Base-by-base conservation (phyloP, 169 alveolate species). In the Cryptosporidium viatorum region DNA sequence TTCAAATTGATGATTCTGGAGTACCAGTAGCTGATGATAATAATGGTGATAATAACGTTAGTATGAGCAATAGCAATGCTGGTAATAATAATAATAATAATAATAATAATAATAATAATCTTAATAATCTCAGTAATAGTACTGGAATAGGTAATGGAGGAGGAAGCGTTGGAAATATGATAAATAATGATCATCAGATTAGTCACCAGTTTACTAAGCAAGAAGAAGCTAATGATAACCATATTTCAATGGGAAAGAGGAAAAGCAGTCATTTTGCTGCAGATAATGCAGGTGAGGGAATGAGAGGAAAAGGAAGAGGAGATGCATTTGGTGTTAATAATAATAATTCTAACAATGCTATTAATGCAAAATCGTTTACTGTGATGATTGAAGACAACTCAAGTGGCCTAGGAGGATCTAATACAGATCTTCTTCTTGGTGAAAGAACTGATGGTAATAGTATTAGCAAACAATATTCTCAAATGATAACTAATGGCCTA, bases 401-500 rank as follows among this genome's bases (percentile, higher is more conserved):
- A 7, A 70, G 10, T 70, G 21, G 21, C 1, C n/a, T 48, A 45
- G 58, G 58, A 41, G 48, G 48, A 41, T 29, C 39, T 14, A 41
- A 41, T 18, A 43, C n/a, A 29, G 58, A 48, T 70, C 4, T 23
- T 26, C 29, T 14, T 14, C 8, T 18, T 31, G n/a, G 21, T 45
- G 58, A 70, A 1, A 58, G 58, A 1, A 45, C 12, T 4, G 58
- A 70, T 48, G 84, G 16, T 8, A 18, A 0, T 39, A 70, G 21
- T 45, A 43, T 26, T 8, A 23, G 48, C 48, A 41, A 69, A 9
- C 67, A 55, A 5, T 45, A 39, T 12, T 41, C 84, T 21, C 43
- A 29, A 29, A 73, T 59, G 29, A 55, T 33, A 48, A 52, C 71
- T 23, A 37, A n/a, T 65, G 75, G 75, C 7, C 10, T 80, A n/a